Evolutionary conservation across 1,284 basidiomycete species (phyloP).

Genomic region (Chalciporus sp.): DNA sequence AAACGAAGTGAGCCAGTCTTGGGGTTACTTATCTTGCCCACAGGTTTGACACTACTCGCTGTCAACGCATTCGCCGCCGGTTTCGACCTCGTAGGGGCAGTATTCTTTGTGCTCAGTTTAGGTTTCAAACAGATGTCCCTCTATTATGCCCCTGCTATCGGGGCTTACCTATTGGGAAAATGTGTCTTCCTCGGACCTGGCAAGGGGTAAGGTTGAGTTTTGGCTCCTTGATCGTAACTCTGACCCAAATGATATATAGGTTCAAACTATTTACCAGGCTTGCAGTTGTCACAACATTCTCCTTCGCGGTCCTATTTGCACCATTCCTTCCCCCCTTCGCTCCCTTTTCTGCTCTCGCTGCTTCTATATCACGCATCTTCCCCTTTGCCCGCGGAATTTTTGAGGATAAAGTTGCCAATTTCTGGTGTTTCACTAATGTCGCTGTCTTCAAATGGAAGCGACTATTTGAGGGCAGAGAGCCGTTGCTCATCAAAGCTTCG

Average conservation of each 20-base stretch:
- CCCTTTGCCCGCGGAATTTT: slow-evolving; percentile 90
- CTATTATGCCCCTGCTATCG: slow-evolving; percentile 90
- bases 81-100: slow-evolving; percentile 74
- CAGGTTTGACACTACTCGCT: slow-evolving; percentile 73
- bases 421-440: slow-evolving; percentile 94
- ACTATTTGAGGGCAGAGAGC: slow-evolving; percentile 42
- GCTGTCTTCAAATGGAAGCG: slow-evolving; percentile 75
- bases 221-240: background rate
- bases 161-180: slow-evolving; percentile 82
- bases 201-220: slow-evolving; percentile 58
- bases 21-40: background rate
- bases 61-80: slow-evolving; percentile 70
- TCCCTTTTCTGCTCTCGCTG: slow-evolving; percentile 47
- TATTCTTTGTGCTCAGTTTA: slow-evolving; percentile 83
- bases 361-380: slow-evolving; percentile 83
- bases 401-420: slow-evolving; percentile 96
- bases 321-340: slow-evolving; percentile 39
- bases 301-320: slow-evolving; percentile 70
- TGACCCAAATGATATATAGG: slow-evolving; percentile 38
- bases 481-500: slow-evolving; percentile 57
- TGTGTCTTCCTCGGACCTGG: slow-evolving; percentile 70
- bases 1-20: background rate
- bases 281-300: slow-evolving; percentile 54
- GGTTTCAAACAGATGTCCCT: slow-evolving; percentile 96
- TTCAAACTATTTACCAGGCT: slow-evolving; percentile 69